Base-by-base conservation (phyloP, 108 stramenopile genomes). In the Discostella pseudostelligera region DNA sequence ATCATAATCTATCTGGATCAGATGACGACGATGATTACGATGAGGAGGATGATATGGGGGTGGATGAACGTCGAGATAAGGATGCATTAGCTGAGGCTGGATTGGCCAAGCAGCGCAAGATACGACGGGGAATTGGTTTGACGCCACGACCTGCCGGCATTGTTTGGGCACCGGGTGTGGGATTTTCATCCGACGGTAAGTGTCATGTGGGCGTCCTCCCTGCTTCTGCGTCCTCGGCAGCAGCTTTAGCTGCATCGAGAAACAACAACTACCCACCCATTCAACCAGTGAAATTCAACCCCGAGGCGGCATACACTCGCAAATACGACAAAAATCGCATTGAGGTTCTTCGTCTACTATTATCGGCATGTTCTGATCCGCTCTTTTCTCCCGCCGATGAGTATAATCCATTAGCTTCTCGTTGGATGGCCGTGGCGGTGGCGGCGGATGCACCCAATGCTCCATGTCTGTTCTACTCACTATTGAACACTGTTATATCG, bases 381-480 rank as follows among this genome's bases (percentile, higher is more conserved):
- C 83, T 99, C 62, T 99, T 93, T 64, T 83, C 84, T 39, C 88
- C 90, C 12, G 89, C 92, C 19, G 86, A 90, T 54, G 88, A 92
- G 60, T 97, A 92, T 86, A 94, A 96, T 65, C 95, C 89, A 13
- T 67, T 94, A 11, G 81, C 87, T 0, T 81, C 78, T 36, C 81
- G 89, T 50, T 99, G 95, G 92, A 76, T 96, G 70, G 72, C 82
- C 4, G 89, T 93, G 16, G 96, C 91, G 8, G 86, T 87, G 14
- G 88, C 90, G 8, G 87, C 81, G 1, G 94, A 96, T 82, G 90
- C 86, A 11, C 98, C 98, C 45, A 97, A 97, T 70, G 92, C 96
- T 6, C 61, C 86, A 10, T 90, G 92, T 54, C 81, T 98, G 2
- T 97, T 98, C 69, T 93, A 90, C 74, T 90, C 90, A 20, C 79